Evolutionary conservation across 2,329 filamentous ascomycete genomes (phyloP), one percentile per base, ranked within the genome.

Genomic region (Botryosphaeria agaves): DNA sequence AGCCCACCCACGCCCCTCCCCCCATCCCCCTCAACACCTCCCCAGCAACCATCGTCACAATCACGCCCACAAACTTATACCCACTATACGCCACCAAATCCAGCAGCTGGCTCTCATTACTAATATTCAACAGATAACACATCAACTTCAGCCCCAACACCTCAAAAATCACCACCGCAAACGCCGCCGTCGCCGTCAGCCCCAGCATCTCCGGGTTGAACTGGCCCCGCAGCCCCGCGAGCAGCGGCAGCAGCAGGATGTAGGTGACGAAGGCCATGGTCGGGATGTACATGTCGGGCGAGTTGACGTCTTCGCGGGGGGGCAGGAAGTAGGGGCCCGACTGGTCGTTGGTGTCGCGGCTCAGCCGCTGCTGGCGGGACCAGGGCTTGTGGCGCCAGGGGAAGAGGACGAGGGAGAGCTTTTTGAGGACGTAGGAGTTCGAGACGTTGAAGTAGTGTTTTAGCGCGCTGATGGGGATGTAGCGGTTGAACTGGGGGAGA

Each of bases 361-460:
- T 64, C 47, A 37, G 59, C 42, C 33, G 76, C 65, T 91, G 82
- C 53, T 91, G 84, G 41, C 91, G 78, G 36, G 83, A 91, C 89
- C 89, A 98, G 5, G 87, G 87, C 60, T 85, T 85, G 57, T 98
- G 91, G 43, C 87, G 71, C 87, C 89, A 98, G 32, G 89, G 89
- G 56, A 95, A 93, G 36, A 98, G 74, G 35, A 98, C 87, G 35
- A 98, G 72, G 49, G 78, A 73, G 35, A 98, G 68, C 59, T 98
- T 98, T 59, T 77, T 83, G 49, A 91, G 66, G 49, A 98, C 89
- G 57, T 98, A 98, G 35, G 72, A 80, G 64, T 98, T 98, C 41
- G 85, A 91, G 39, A 98, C 89, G 59, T 95, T 94, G 64, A 98
- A 98, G 67, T 95, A 98, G 59, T 94, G 89, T 57, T 98, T 98